Base-by-base conservation (phyloP, 306 rosid species). In the Pachyrhizus erosus region DNA sequence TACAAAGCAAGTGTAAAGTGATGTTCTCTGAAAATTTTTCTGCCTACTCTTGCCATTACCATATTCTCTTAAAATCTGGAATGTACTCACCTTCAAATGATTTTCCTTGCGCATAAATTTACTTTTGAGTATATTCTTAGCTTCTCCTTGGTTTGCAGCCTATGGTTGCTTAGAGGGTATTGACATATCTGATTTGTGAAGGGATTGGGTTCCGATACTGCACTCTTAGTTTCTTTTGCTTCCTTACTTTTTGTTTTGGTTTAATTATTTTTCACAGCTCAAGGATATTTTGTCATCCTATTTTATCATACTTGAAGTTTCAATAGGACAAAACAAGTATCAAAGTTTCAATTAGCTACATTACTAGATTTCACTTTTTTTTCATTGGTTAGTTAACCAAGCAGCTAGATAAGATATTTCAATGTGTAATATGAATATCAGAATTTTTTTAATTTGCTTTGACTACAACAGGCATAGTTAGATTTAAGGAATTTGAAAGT, bases 91-190 rank as follows among this genome's bases (percentile, higher is more conserved):
- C 68, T 68, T 33, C 20, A 7, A 71, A 8, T 64, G 45, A 55
- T 60, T 58, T 20, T 21, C 61, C 31, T 72, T 45, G 65, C 51
- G 54, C 65, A 37, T 46, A 72, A 31, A 31, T 71, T 43, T 58
- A 24, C 24, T 58, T 45, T 29, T 64, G 62, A 29, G 45, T 62
- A 26, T 60, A 27, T 70, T 68, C 74, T 70, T 70, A 29, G 4
- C 48, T 27, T 80, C 72, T 54, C 70, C 20, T 43, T 60, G 61
- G 49, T 43, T 46, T 74, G 33, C 15, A 26, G 66, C 29, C 79
- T 72, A 31, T 5, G 42, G 66, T 60, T 72, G 54, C 79, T 80
- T 74, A 62, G 45, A 42, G 48, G 49, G 48, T 45, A 49, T 45
- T 73, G 40, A 24, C 11, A 18, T 21, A 46, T 43, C 73, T 21